Conservation (phyloP, 768 basidiomycete species). For the Suillus variegatus region DNA sequence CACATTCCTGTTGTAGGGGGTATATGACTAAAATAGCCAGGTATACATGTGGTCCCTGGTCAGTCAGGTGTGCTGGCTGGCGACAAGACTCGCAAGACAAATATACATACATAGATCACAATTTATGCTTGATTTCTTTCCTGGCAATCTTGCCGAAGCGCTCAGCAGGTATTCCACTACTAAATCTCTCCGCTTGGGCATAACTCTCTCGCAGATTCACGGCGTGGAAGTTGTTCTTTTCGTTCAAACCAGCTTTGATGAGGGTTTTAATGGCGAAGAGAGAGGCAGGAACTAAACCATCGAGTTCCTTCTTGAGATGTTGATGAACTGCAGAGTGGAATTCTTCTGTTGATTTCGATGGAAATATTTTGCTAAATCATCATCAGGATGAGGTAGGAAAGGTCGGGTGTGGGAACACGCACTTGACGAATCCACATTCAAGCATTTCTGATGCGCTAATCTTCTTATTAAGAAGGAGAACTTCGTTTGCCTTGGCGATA, state of each 20-base stretch:
- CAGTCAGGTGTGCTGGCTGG: not conserved
- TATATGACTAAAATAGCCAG: constrained; percentile 6
- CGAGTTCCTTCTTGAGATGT: constrained; percentile 53
- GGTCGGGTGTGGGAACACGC: constrained; percentile 15
- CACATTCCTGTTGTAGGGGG: not conserved
- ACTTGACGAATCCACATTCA: constrained; percentile 68
- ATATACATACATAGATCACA: constrained; percentile 33
- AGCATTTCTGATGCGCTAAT: constrained; percentile 58
- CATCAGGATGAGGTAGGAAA: constrained; percentile 1
- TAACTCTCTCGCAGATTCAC: constrained; percentile 71
- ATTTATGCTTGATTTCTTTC: constrained; percentile 68
- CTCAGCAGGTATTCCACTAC: constrained; percentile 54
- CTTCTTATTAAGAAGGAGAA: constrained; percentile 70
- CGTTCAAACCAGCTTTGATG: constrained; percentile 54
- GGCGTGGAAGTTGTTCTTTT: constrained; percentile 64
- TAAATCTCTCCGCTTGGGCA: constrained; percentile 66
- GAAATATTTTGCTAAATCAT: constrained; percentile 56
- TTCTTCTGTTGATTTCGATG: constrained; percentile 46
- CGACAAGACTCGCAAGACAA: not conserved
- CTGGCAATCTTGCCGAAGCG: constrained; percentile 58
- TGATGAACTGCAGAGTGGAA: constrained; percentile 57
- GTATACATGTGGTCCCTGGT: not conserved
- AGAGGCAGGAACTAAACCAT: constrained; percentile 57
- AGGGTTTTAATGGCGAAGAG: constrained; percentile 54
- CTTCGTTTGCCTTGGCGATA: constrained; percentile 67